Evolutionary conservation across 495 filamentous ascomycete genomes (phyloP), one percentile per base, ranked within the genome.

Genomic region (Penicillium macrosclerotiorum): DNA sequence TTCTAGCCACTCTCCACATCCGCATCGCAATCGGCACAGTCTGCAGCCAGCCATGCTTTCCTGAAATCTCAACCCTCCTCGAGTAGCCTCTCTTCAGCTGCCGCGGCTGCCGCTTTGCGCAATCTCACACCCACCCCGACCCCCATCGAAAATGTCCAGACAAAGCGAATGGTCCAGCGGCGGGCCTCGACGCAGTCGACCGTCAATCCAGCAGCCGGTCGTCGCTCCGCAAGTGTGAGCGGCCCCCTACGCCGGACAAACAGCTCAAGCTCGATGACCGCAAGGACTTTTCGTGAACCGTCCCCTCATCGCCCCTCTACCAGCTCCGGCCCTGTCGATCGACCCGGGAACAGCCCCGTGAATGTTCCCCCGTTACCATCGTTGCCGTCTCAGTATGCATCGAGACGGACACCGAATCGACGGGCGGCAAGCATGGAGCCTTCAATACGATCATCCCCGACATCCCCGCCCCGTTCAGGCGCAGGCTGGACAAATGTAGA

Each of bases 231-330:
- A 7, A 65, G 64, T 32, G 63, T 64, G n/a, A 61, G 66, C 40
- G 67, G 64, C 8, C 39, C 56, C 13, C 71, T 92, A 26, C 76
- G 79, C 42, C 74, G 90, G 34, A 72, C 75, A 20, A 78, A 68
- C 20, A 96, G 90, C 63, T 79, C 75, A 33, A 79, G 82, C 11
- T 95, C 89, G 22, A 95, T 96, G 90, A 83, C 78, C 30, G 85
- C 89, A 50, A 78, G 90, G 29, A 89, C 88, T 1, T 95, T 96
- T 65, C 80, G 90, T 46, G 73, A 85, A 51, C 64, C 82, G 43
- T 79, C 89, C 47, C 73, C 88, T 49, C 71, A 68, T 65, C 65
- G 77, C 37, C 58, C 73, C 39, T 64, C 70, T 29, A 73, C 76
- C 33, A 65, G 71, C 54, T 53, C 61, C 23, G 63, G 63, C 0